A percentile compares a stretch with the other conserved stretches of the same genome.
Evolutionary conservation across 495 filamentous ascomycete species (phyloP).

Genomic region (Lasiosphaeris hirsuta): DNA sequence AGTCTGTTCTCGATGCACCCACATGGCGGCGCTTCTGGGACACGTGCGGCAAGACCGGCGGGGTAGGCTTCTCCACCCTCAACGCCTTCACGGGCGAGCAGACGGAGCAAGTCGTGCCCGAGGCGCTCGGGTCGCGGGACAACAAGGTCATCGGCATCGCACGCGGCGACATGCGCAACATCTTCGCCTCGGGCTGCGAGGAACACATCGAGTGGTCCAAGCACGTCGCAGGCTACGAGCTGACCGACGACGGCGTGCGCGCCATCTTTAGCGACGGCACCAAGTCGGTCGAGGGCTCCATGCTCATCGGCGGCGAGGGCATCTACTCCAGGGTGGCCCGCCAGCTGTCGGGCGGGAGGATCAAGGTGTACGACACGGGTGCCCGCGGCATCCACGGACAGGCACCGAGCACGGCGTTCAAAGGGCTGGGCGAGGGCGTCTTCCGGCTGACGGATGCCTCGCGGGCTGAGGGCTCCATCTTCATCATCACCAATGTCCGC

Average conservation of each 20-base stretch:
- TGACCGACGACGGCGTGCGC: conserved; percentile 41
- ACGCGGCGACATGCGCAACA: conserved; percentile 47
- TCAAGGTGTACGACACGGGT: conserved; percentile 54
- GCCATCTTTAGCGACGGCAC: conserved; percentile 49
- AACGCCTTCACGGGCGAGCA: conserved; percentile 44
- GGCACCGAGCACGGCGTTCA: conserved; percentile 52
- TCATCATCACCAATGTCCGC: conserved; percentile 54
- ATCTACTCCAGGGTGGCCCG: conserved; percentile 50
- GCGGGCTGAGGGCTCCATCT: conserved; percentile 37
- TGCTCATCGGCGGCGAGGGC: conserved; percentile 51
- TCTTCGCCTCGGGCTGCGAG: conserved; percentile 48
- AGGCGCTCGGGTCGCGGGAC: conserved; percentile 38
- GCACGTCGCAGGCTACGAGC: conserved; percentile 47
- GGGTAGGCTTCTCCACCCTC: conserved; percentile 40
- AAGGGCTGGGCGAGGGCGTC: conserved; percentile 52
- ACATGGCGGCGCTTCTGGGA: conserved; percentile 50
- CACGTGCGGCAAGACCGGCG: conserved; percentile 50
- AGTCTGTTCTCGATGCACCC: conserved; percentile 45
- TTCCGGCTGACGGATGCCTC: conserved; percentile 41
- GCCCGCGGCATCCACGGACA: conserved; percentile 55
- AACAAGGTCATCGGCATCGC: conserved; percentile 51
- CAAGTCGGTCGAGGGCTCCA: conserved; percentile 46
- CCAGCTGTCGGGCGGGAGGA: conserved; percentile 45
- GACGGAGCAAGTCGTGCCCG: conserved; percentile 14
- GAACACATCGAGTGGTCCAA: conserved; percentile 43